Percentiles rank a stretch among this genome's conserved stretches.
phyloP scores from a whole-genome alignment of 306 rosid species.

The Argentina anserina region DNA sequence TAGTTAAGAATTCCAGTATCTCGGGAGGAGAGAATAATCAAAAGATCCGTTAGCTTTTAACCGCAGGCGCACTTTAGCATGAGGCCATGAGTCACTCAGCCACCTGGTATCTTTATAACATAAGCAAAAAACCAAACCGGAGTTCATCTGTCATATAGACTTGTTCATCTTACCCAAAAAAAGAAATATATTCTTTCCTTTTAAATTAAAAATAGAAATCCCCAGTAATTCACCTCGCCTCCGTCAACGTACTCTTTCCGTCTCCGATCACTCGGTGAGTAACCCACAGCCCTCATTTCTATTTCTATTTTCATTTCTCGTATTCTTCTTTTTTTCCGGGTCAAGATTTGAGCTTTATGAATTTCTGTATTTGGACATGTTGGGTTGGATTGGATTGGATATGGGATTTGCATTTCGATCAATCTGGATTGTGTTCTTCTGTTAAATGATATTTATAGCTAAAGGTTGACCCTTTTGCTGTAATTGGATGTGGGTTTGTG shows the following conservation, averaged over 20 bases:
- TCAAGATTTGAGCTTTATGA: background rate
- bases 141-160: background rate
- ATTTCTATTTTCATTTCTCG: background rate
- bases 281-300: background rate
- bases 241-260: background rate
- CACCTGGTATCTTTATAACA: background rate
- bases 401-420: background rate
- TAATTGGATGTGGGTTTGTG: background rate
- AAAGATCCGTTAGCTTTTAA: background rate
- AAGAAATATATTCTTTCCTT: background rate
- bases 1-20: background rate
- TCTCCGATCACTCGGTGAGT: conserved; percentile 20
- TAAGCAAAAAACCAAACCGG: background rate
- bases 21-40: background rate
- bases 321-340: background rate
- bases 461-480: background rate
- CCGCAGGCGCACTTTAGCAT: conserved; percentile 22
- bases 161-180: background rate
- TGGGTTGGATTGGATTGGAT: background rate
- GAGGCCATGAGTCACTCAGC: too few species aligned
- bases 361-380: background rate
- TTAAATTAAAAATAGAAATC: background rate
- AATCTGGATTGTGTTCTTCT: background rate
- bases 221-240: background rate
- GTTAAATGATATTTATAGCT: background rate